A percentile compares a stretch with the other conserved stretches of the same genome.
These are phyloP conservation scores for Volvox reticuliferus DNA, from an alignment of 139 green algal species.

Conservation along the genomic window DNA sequence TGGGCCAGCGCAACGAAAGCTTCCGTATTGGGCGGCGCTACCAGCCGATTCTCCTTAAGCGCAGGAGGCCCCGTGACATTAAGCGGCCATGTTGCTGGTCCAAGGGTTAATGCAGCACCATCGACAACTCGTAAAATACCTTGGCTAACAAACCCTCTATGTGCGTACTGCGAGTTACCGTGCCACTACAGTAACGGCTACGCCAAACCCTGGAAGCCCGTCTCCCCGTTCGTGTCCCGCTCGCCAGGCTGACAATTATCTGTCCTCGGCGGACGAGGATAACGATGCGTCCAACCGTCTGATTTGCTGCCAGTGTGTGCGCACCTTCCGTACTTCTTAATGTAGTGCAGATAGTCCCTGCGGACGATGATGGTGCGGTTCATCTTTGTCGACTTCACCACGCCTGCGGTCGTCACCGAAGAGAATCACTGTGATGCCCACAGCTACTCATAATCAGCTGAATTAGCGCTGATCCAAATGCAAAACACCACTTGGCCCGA, in stretches of 20 bases:
- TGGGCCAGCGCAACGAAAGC: too few species aligned
- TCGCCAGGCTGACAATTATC: not conserved
- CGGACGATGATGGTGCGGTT: constrained; percentile 96
- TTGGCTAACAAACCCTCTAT: too few species aligned
- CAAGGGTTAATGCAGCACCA: too few species aligned
- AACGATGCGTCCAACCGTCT: not conserved
- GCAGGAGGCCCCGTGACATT: too few species aligned
- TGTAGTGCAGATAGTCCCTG: constrained; percentile 98
- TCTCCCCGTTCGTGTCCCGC: not conserved
- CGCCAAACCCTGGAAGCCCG: not conserved
- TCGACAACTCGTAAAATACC: too few species aligned
- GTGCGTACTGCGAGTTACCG: too few species aligned
- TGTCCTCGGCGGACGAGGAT: not conserved
- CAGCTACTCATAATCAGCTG: not conserved
- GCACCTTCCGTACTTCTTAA: constrained; percentile 97
- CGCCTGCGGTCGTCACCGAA: constrained; percentile 58
- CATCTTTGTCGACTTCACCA: constrained; percentile 98
- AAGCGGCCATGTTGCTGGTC: too few species aligned
- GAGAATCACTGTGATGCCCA: not conserved
- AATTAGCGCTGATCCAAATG: not conserved
- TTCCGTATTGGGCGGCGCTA: too few species aligned
- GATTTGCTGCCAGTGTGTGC: not conserved
- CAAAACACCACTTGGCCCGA: not conserved
- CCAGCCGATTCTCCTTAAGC: too few species aligned
- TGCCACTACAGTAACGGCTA: too few species aligned